phyloP scores from a whole-genome alignment of 495 filamentous ascomycete species.

The Aspergillus sclerotiicarbonarius region DNA sequence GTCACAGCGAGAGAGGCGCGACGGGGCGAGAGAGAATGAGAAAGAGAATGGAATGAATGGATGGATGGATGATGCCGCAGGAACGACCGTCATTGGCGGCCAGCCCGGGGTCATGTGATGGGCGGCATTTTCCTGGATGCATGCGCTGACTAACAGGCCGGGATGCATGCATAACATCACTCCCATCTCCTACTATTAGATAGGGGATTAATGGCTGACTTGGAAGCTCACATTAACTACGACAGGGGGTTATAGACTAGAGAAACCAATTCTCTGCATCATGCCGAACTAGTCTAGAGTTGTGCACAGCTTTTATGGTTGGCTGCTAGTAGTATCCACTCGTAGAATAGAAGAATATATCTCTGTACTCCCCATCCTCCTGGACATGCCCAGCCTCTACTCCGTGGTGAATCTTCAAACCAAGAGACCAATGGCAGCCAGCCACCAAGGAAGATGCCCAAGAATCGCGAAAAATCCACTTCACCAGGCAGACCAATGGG shows the following conservation, averaged over 20 bases:
- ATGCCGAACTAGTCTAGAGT: too few relatives aligned
- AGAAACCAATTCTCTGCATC: too few relatives aligned
- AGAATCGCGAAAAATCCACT: background rate
- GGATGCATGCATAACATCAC: background rate
- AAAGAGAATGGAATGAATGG: constrained; percentile 5
- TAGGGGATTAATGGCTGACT: too few relatives aligned
- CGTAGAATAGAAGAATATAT: too few relatives aligned
- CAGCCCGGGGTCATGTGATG: background rate
- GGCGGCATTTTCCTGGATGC: background rate
- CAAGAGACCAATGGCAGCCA: background rate
- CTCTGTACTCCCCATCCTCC: too few relatives aligned
- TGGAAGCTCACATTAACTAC: too few relatives aligned
- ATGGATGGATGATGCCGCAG: background rate
- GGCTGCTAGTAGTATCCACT: too few relatives aligned
- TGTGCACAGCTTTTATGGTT: too few relatives aligned
- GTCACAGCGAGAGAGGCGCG: background rate
- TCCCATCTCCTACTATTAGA: too few relatives aligned
- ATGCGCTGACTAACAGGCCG: background rate
- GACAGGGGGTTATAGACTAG: too few relatives aligned
- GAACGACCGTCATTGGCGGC: background rate
- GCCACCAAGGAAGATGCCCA: background rate
- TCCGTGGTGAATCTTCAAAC: background rate
- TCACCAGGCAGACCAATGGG: background rate
- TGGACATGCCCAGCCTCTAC: too few relatives aligned
- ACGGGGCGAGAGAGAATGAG: constrained; percentile 1